These are phyloP conservation scores for Lichina pygmaea DNA, from an alignment of 495 filamentous ascomycete genomes.

Conservation along the genomic window DNA sequence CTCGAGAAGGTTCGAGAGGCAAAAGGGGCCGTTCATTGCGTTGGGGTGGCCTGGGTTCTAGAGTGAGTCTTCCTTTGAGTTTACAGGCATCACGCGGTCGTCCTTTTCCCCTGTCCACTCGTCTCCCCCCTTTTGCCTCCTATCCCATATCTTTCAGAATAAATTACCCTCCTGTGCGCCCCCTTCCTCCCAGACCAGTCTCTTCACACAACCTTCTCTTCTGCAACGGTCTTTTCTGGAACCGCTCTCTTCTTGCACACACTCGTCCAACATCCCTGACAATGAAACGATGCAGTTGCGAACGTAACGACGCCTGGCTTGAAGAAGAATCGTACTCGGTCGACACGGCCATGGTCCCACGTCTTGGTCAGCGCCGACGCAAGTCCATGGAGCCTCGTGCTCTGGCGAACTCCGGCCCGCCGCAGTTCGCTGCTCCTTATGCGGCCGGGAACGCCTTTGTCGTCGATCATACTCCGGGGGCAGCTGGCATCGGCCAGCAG, in stretches of 20 bases:
- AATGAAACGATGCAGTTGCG: constrained; percentile 25
- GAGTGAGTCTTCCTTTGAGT: constrained; percentile 27
- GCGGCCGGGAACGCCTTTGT: background rate
- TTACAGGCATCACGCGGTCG: too few species aligned
- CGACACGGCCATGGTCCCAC: constrained; percentile 42
- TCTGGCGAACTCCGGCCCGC: constrained; percentile 23
- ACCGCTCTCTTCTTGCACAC: constrained; percentile 1
- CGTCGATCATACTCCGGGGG: too few species aligned
- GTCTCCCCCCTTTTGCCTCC: background rate
- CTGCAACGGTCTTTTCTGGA: background rate
- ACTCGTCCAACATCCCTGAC: constrained; percentile 7
- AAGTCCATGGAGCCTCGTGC: constrained; percentile 83
- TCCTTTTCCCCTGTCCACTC: background rate
- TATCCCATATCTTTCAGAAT: background rate
- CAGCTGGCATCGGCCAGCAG: background rate
- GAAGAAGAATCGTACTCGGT: constrained; percentile 42
- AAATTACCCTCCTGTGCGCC: background rate
- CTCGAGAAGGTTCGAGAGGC: constrained; percentile 63
- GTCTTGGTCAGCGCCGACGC: constrained; percentile 48
- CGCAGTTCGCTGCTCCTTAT: background rate
- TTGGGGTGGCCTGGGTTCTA: constrained; percentile 70
- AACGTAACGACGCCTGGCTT: constrained; percentile 51
- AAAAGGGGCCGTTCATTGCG: constrained; percentile 50
- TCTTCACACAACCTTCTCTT: background rate
- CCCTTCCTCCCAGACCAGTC: too few species aligned